Evolutionary conservation across 2,329 filamentous ascomycete species (phyloP), one percentile per base, ranked within the genome.

Genomic region (Leptographium galeiforme): DNA sequence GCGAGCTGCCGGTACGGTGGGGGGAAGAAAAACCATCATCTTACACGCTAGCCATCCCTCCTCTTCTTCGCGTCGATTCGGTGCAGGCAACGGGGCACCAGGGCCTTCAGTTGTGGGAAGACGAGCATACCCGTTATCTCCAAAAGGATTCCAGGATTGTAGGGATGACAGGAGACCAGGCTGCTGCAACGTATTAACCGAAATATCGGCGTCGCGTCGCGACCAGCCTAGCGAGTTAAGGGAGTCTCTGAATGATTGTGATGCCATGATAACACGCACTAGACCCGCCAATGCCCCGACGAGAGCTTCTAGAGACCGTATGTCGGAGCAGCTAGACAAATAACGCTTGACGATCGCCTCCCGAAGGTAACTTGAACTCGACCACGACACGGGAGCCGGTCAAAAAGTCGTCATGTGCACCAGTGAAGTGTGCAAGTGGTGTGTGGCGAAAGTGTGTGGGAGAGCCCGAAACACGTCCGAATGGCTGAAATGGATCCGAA

Each of bases 191-290:
- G 85, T 93, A 68, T 80, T 86, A 63, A 85, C 83, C 59, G 89
- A 82, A 53, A 85, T 73, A 63, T 94, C 87, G 59, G 80, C 69
- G 55, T 89, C 85, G 64, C 91, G 82, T 62, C 91, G 85, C 64
- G 88, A 88, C 93, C 93, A 97, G 57, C 93, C 93, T 63, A 97
- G 72, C 56, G 89, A 93, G 75, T 88, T 94, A 76, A 97, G 89
- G 25, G 88, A 94, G 70, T 96, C 89, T 66, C 90, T 82, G 69
- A 98, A 97, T 48, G 88, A 87, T 61, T 82, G 76, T 60, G 89
- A 91, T 57, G 90, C 86, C 90, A 95, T 95, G 12, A 14, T 36
- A 6, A 36, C 4, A 47, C 8, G 10, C 34, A 13, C 34, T 25
- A 8, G 13, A 12, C 4, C 5, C 25, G 32, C 30, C 32, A 33